A percentile compares a stretch with the other conserved stretches of the same genome.
Evolutionary conservation across 1,139 yeast species (phyloP).

Genomic region (Lodderomyces parapsilosis): DNA sequence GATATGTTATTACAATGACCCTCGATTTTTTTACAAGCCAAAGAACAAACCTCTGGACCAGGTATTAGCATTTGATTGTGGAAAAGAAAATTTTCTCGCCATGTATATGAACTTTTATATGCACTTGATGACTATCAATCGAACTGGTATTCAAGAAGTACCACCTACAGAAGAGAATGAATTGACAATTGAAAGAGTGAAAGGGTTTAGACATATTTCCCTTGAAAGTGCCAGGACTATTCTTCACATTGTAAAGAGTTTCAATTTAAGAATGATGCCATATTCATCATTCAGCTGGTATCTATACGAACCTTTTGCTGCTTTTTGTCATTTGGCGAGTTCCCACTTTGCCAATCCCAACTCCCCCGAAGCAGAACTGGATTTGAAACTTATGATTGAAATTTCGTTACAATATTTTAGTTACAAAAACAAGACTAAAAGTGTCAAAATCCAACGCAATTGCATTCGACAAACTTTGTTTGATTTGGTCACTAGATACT

Average conservation of each 20-base stretch:
- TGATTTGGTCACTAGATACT: conserved; percentile 9
- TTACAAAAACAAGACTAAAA: conserved; percentile 1
- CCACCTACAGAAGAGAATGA: conserved; percentile 17
- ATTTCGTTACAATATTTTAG: conserved; percentile 24
- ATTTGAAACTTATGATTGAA: conserved; percentile 29
- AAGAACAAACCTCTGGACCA: conserved; percentile 6
- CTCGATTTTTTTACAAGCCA: conserved; percentile 16
- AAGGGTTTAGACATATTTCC: conserved; percentile 22
- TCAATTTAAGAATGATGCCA: conserved; percentile 20
- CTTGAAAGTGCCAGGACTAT: conserved; percentile 36
- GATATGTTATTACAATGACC: conserved; percentile 25
- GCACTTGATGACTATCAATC: conserved; percentile 35
- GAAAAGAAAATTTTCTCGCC: conserved; percentile 19
- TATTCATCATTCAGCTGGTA: conserved; percentile 31
- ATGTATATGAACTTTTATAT: conserved; percentile 29
- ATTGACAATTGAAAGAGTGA: conserved; percentile 14
- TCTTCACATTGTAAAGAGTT: conserved; percentile 21
- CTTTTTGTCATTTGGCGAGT: conserved; percentile 30
- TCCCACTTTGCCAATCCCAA: conserved; percentile 29
- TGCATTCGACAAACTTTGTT: conserved; percentile 8
- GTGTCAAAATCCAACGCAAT: conserved; percentile 5
- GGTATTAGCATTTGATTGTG: conserved; percentile 6
- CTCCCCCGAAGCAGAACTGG: conserved; percentile 23
- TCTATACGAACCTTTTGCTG: conserved; percentile 31
- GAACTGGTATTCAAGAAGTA: conserved; percentile 29